Conservation (phyloP, 495 filamentous ascomycete genomes). For the Penicilliopsis zonata region DNA sequence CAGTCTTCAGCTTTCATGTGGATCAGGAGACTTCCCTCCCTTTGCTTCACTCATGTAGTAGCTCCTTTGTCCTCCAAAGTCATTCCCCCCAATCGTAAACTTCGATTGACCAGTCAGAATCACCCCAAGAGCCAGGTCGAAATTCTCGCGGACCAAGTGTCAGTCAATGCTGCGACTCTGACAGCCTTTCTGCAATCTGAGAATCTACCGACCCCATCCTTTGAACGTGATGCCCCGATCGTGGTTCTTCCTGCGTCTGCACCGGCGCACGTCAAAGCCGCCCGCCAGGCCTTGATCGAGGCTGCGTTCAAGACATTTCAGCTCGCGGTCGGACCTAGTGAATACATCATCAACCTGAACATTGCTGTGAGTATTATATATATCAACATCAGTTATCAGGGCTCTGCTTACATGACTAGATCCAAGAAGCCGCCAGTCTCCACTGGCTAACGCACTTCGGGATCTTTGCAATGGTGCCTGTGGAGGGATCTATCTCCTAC, state of each 20-base stretch:
- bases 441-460: conserved; percentile 12
- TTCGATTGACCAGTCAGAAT: no score
- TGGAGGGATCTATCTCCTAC: conserved; percentile 13
- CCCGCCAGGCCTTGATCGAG: conserved; percentile 2
- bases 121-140: no score
- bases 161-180: conserved; percentile 29
- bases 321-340: conserved; percentile 11
- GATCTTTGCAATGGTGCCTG: conserved; percentile 14
- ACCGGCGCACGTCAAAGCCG: conserved; percentile 1
- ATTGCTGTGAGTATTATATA: conserved; percentile 5
- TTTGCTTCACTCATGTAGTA: no score
- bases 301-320: conserved; percentile 8
- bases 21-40: no score
- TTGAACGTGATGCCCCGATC: not conserved
- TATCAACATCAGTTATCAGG: not conserved
- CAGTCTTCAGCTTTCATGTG: no score
- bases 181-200: conserved; percentile 65
- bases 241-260: not conserved
- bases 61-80: no score
- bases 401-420: conserved; percentile 3
- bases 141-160: not conserved
- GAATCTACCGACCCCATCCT: conserved; percentile 54
- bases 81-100: no score
- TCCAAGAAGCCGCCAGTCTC: conserved; percentile 2
- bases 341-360: conserved; percentile 10